These are phyloP conservation scores for Boletus rubescentipes DNA, from an alignment of 768 basidiomycete species.

Conservation along the genomic window DNA sequence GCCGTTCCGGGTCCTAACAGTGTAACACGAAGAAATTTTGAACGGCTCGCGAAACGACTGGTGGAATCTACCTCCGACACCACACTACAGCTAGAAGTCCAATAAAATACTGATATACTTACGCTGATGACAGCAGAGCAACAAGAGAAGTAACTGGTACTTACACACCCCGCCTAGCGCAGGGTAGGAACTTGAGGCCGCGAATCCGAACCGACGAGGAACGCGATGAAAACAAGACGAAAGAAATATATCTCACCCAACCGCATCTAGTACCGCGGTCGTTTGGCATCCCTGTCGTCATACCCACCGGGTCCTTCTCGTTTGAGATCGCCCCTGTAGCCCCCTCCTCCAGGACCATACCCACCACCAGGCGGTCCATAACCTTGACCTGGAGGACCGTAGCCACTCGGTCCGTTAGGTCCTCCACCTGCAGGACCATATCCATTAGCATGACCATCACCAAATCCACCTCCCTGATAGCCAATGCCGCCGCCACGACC, in stretches of 20 bases:
- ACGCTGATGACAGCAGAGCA: slow-evolving; percentile 29
- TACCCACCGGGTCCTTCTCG: slow-evolving; percentile 72
- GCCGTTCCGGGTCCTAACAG: not conserved
- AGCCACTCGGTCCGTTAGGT: slow-evolving; percentile 43
- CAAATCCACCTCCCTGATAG: slow-evolving; percentile 59
- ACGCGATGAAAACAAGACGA: slow-evolving; percentile 22
- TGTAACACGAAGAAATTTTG: not conserved
- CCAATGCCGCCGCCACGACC: slow-evolving; percentile 75
- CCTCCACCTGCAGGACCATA: slow-evolving; percentile 50
- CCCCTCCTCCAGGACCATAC: slow-evolving; percentile 48
- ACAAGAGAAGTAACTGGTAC: slow-evolving; percentile 30
- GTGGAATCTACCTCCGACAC: slow-evolving; percentile 1
- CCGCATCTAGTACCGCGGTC: slow-evolving; percentile 70
- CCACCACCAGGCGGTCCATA: slow-evolving; percentile 49
- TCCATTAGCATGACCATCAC: slow-evolving; percentile 53
- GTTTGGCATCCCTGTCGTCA: slow-evolving; percentile 81
- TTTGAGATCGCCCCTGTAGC: slow-evolving; percentile 73
- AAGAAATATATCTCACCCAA: slow-evolving; percentile 35
- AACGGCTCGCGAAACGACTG: not conserved
- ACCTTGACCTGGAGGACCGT: slow-evolving; percentile 38
- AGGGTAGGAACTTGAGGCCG: slow-evolving; percentile 26
- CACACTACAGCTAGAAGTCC: slow-evolving; percentile 3
- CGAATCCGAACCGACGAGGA: slow-evolving; percentile 23
- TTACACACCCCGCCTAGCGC: slow-evolving; percentile 36
- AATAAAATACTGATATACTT: slow-evolving; percentile 39